These are phyloP conservation scores for Dicorynia guianensis DNA, from an alignment of 306 rosid species.

Conservation along the genomic window DNA sequence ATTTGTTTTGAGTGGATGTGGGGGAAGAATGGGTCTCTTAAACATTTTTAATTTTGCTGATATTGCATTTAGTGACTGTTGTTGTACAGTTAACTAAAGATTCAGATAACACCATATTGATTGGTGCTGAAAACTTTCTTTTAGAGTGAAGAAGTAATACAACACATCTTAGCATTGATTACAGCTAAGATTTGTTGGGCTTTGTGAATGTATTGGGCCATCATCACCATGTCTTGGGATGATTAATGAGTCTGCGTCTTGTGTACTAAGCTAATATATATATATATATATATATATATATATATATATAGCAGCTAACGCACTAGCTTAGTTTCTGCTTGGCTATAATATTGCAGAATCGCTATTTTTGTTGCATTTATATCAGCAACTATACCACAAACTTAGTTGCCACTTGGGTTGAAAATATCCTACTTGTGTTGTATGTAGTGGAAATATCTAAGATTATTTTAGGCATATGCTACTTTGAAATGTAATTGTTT, in stretches of 20 bases:
- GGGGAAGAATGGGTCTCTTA: not conserved
- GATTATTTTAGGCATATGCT: not conserved
- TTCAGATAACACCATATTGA: too few species aligned
- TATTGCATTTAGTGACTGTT: not conserved
- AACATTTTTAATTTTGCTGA: not conserved
- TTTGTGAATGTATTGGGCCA: too few species aligned
- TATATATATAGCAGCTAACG: not conserved
- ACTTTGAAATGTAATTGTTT: not conserved
- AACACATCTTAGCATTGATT: too few species aligned
- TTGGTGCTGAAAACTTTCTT: not conserved
- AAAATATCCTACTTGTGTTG: not conserved
- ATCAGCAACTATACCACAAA: too few species aligned
- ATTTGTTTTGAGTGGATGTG: not conserved
- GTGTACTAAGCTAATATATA: not conserved
- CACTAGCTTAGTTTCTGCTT: not conserved
- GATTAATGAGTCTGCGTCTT: not conserved
- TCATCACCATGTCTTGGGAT: too few species aligned
- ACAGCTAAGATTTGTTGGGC: too few species aligned
- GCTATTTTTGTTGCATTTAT: not conserved
- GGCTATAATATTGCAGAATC: not conserved
- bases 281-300: too few species aligned
- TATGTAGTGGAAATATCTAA: not conserved
- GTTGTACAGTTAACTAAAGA: too few species aligned
- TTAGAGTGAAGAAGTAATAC: too few species aligned
- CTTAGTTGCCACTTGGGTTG: too few species aligned